These are phyloP conservation scores for Carallia pectinifolia DNA, from an alignment of 345 rosid species.

Conservation along the genomic window DNA sequence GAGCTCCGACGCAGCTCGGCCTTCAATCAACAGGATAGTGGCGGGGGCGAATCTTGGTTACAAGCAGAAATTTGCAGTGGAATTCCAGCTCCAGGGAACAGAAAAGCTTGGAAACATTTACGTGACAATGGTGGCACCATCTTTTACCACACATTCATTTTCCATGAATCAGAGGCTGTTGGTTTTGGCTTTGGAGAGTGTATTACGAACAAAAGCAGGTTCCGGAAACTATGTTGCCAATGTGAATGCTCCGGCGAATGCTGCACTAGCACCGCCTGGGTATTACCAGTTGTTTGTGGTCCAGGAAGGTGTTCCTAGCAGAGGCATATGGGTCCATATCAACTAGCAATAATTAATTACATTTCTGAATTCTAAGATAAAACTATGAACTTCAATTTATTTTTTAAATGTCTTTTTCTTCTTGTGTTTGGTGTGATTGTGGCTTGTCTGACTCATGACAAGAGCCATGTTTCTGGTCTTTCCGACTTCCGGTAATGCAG, in stretches of 20 bases:
- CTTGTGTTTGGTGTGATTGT: not conserved
- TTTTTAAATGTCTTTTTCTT: not conserved
- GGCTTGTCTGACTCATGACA: too few relatives aligned
- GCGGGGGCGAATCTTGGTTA: constrained; percentile 16
- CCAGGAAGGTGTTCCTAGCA: constrained; percentile 38
- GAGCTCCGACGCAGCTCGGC: constrained; percentile 5
- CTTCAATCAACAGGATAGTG: constrained; percentile 11
- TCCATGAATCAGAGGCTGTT: constrained; percentile 48
- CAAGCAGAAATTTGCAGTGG: constrained; percentile 24
- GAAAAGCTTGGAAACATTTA: constrained; percentile 13
- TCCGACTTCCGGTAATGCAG: too few relatives aligned
- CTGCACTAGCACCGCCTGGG: constrained; percentile 41
- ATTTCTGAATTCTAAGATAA: too few relatives aligned
- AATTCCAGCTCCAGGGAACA: constrained; percentile 13
- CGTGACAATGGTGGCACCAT: constrained; percentile 45
- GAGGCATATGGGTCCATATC: constrained; percentile 38
- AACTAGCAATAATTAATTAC: constrained; percentile 1
- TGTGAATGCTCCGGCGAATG: constrained; percentile 28
- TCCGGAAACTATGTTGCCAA: constrained; percentile 9
- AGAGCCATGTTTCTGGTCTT: too few relatives aligned
- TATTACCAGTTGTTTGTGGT: constrained; percentile 38
- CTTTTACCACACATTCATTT: constrained; percentile 49
- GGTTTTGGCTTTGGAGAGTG: constrained; percentile 15
- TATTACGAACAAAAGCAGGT: not conserved
- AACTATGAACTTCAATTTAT: not conserved